Evolutionary conservation across 2,329 filamentous ascomycete genomes (phyloP).

Genomic region (Fusarium concolor): DNA sequence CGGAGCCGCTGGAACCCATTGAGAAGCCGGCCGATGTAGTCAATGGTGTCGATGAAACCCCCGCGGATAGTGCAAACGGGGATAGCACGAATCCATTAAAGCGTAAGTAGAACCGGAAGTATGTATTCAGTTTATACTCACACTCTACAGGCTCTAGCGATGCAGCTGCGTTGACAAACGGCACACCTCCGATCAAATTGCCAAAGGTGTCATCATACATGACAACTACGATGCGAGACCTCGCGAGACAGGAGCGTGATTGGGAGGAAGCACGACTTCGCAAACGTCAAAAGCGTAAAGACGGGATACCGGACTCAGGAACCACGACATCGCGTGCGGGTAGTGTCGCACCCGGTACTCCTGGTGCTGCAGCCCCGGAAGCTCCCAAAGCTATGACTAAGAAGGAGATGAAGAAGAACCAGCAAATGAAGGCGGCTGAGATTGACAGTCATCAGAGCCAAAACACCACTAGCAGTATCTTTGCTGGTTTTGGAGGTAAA

Average conservation of each 20-base stretch:
- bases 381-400: constrained; percentile 80
- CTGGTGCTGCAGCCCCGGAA: constrained; percentile 72
- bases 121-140: constrained; percentile 24
- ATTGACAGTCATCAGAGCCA: constrained; percentile 83
- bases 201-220: constrained; percentile 63
- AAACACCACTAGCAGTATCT: constrained; percentile 84
- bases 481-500: constrained; percentile 72
- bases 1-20: constrained; percentile 51
- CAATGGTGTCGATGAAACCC: constrained; percentile 30
- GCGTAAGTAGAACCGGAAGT: constrained; percentile 59
- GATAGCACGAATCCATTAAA: constrained; percentile 68
- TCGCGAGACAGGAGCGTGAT: constrained; percentile 74
- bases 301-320: constrained; percentile 65
- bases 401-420: constrained; percentile 83
- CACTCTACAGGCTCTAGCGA: constrained; percentile 55
- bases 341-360: constrained; percentile 69
- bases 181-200: constrained; percentile 60
- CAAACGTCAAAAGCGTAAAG: constrained; percentile 73
- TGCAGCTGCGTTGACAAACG: constrained; percentile 49
- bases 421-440: constrained; percentile 81
- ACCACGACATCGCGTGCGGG: constrained; percentile 63
- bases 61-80: constrained; percentile 62
- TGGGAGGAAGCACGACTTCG: constrained; percentile 78
- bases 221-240: constrained; percentile 67
- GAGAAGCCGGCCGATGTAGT: constrained; percentile 34